A percentile compares a stretch with the other conserved stretches of the same genome.
phyloP scores from a whole-genome alignment of 176 grass and related monocot genomes.

The Paspalum vaginatum region DNA sequence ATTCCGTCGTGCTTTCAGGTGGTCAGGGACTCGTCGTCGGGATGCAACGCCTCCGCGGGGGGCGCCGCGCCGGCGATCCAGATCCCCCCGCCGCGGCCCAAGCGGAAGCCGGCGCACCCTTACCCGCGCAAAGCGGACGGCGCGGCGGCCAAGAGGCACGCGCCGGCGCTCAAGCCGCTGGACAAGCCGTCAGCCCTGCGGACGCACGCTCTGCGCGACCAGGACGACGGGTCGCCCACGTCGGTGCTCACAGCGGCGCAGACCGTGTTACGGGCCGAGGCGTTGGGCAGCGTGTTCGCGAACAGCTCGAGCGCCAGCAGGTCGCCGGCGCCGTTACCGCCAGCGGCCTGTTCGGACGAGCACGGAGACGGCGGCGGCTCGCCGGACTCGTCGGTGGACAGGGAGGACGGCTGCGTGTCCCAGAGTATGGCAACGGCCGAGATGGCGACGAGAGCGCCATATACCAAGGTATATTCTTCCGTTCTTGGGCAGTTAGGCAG shows the following conservation, averaged over 20 bases:
- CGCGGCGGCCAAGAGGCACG: slow-evolving; percentile 36
- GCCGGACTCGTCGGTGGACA: slow-evolving; percentile 43
- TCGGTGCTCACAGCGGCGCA: slow-evolving; percentile 61
- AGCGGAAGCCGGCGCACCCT: slow-evolving; percentile 77
- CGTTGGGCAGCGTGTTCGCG: background rate
- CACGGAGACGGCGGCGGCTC: slow-evolving; percentile 40
- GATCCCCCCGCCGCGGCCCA: slow-evolving; percentile 92
- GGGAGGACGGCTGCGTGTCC: slow-evolving; percentile 39
- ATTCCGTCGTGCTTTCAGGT: slow-evolving; percentile 52
- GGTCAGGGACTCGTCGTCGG: slow-evolving; percentile 56
- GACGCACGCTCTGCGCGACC: slow-evolving; percentile 44
- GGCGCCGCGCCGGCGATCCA: slow-evolving; percentile 54
- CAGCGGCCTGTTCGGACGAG: slow-evolving; percentile 46
- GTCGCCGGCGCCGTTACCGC: slow-evolving; percentile 42
- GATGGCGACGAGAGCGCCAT: background rate
- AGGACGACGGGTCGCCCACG: slow-evolving; percentile 70
- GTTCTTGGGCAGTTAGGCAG: background rate
- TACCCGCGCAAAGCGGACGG: slow-evolving; percentile 81
- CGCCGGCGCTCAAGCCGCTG: slow-evolving; percentile 46
- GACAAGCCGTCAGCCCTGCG: slow-evolving; percentile 40
- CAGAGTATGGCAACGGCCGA: slow-evolving; percentile 14
- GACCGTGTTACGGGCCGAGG: slow-evolving; percentile 20
- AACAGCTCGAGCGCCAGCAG: slow-evolving; percentile 41
- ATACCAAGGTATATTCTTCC: slow-evolving; percentile 43
- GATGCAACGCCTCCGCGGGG: slow-evolving; percentile 29